Evolutionary conservation across 129 eudicot genomes (phyloP).

Genomic region (carrot (Daucus carota)): DNA sequence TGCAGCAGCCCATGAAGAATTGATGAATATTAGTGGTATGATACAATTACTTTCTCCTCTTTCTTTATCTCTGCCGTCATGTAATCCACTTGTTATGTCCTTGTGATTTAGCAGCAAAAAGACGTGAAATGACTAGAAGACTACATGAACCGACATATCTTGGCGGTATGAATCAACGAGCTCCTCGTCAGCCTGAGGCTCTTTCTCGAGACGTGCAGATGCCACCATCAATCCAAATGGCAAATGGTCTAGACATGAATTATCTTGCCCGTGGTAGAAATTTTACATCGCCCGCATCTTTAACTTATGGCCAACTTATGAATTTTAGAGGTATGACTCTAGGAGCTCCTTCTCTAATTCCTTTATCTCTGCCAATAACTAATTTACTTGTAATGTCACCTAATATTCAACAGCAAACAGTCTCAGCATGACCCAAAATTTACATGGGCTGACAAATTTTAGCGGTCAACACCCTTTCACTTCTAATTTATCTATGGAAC

Average conservation of each 20-base stretch:
- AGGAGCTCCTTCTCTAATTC: neutral
- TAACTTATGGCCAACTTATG: neutral
- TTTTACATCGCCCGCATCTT: neutral
- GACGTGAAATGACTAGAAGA: too few species aligned
- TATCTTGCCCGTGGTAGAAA: neutral
- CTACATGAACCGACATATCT: too few species aligned
- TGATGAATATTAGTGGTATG: too few species aligned
- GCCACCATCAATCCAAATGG: too few species aligned
- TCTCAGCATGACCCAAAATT: neutral
- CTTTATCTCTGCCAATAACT: neutral
- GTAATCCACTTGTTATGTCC: too few species aligned
- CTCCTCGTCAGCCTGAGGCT: too few species aligned
- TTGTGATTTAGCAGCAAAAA: too few species aligned
- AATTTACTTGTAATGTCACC: neutral
- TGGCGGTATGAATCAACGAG: too few species aligned
- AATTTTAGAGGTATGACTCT: neutral
- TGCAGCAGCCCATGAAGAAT: too few species aligned
- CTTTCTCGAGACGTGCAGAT: too few species aligned
- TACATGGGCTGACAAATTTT: neutral
- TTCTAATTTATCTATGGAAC: neutral
- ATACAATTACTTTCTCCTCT: too few species aligned
- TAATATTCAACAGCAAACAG: neutral
- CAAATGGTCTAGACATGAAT: neutral
- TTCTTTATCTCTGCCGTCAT: too few species aligned
- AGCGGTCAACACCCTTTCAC: neutral